Evolutionary conservation across 139 green algal species (phyloP).

Genomic region (Picochlorum sp.): DNA sequence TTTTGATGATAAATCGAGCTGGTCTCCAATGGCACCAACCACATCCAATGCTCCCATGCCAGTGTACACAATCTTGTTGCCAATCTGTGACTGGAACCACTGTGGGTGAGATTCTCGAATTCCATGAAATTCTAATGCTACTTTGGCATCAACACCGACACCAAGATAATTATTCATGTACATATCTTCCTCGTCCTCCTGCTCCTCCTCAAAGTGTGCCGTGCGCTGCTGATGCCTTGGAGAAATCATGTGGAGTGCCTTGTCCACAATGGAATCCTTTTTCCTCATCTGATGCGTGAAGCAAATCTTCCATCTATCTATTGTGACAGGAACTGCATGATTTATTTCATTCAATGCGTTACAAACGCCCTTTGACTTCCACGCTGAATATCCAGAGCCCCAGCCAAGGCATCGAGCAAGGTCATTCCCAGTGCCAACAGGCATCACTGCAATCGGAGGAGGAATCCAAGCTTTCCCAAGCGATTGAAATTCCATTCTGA

Average conservation of each 20-base stretch:
- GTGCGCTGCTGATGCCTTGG: neutral
- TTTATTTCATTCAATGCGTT: slow-evolving; percentile 52
- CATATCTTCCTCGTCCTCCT: slow-evolving; percentile 12
- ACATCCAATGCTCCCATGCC: slow-evolving; percentile 63
- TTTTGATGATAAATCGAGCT: slow-evolving; percentile 42
- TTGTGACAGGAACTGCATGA: slow-evolving; percentile 27
- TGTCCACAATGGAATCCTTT: neutral
- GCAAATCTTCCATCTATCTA: slow-evolving; percentile 62
- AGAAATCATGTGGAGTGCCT: neutral
- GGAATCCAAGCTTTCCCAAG: slow-evolving; percentile 23
- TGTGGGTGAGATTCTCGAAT: slow-evolving; percentile 55
- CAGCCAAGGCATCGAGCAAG: slow-evolving; percentile 73
- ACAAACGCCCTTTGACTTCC: slow-evolving; percentile 20
- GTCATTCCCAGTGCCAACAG: slow-evolving; percentile 82
- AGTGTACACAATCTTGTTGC: slow-evolving; percentile 74
- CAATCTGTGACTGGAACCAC: slow-evolving; percentile 26
- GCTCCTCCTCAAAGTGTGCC: neutral
- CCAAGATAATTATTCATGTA: slow-evolving; percentile 75
- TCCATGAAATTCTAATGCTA: slow-evolving; percentile 64
- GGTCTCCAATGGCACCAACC: slow-evolving; percentile 2
- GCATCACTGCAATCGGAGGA: slow-evolving; percentile 66
- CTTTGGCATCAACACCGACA: slow-evolving; percentile 71
- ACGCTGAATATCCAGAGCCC: slow-evolving; percentile 46
- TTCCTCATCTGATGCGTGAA: neutral
- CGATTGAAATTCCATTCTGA: neutral